Evolutionary conservation across 2,329 filamentous ascomycete genomes (phyloP).

Genomic region (Talaromyces amestolkiae): DNA sequence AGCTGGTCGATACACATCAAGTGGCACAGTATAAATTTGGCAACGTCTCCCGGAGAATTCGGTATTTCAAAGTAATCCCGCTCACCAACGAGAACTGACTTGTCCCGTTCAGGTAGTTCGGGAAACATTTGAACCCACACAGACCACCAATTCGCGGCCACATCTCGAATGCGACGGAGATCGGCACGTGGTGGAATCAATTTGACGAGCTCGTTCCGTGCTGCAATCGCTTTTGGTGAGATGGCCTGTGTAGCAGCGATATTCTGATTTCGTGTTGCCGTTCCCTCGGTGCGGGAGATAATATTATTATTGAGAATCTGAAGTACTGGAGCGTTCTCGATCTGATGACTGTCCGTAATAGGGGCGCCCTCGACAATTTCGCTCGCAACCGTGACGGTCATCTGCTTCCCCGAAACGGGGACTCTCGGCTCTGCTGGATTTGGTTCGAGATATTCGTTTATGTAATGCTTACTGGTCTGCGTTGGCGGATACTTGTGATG

Average conservation of each 20-base stretch:
- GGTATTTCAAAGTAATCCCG: slow-evolving; percentile 18
- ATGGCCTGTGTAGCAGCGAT: slow-evolving; percentile 26
- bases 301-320: slow-evolving; percentile 41
- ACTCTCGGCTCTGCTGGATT: neutral
- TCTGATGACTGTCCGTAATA: slow-evolving; percentile 22
- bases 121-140: slow-evolving; percentile 37
- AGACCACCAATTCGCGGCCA: slow-evolving; percentile 31
- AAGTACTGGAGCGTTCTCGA: slow-evolving; percentile 37
- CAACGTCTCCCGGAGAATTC: slow-evolving; percentile 38
- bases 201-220: slow-evolving; percentile 29
- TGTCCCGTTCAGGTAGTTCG: slow-evolving; percentile 26
- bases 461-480: slow-evolving; percentile 16
- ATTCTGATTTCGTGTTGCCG: slow-evolving; percentile 26
- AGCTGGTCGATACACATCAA: slow-evolving; percentile 45
- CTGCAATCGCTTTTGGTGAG: slow-evolving; percentile 29
- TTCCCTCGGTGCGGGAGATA: slow-evolving; percentile 32
- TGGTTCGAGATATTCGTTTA: neutral
- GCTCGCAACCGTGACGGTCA: slow-evolving; percentile 3
- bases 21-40: slow-evolving; percentile 46
- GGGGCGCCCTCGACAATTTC: slow-evolving; percentile 5
- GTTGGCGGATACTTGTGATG: slow-evolving; percentile 17
- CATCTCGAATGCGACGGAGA: slow-evolving; percentile 32
- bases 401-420: neutral
- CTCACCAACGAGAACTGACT: slow-evolving; percentile 19
- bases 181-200: slow-evolving; percentile 36